A percentile compares a stretch with the other conserved stretches of the same genome.
Evolutionary conservation across 495 filamentous ascomycete species (phyloP).

Genomic region (Corynascus novoguineensis): DNA sequence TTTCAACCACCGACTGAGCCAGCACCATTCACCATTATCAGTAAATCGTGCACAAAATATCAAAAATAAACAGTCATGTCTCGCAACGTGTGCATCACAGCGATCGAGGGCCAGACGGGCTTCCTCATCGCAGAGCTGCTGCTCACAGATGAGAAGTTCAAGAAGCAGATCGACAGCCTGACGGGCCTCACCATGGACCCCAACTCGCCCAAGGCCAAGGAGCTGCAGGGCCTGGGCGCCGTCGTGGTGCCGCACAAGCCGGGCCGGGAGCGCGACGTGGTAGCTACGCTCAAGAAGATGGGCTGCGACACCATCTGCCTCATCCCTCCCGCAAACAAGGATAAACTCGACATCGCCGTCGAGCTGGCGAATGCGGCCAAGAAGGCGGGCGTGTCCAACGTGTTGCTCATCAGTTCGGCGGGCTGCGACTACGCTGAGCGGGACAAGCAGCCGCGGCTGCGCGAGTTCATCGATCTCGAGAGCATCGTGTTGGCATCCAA

Average conservation of each 20-base stretch:
- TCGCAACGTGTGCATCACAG: constrained; percentile 49
- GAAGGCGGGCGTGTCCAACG: constrained; percentile 46
- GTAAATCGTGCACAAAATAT: neutral
- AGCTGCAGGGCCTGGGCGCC: constrained; percentile 49
- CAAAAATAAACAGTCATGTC: constrained; percentile 28
- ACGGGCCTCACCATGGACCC: constrained; percentile 45
- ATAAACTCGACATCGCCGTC: constrained; percentile 45
- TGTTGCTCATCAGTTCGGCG: constrained; percentile 48
- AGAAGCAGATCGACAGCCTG: constrained; percentile 35
- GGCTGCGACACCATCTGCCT: constrained; percentile 51
- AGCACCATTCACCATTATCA: neutral
- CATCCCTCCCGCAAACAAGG: constrained; percentile 45
- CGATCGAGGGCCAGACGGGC: constrained; percentile 51
- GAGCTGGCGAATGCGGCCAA: constrained; percentile 49
- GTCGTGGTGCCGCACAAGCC: constrained; percentile 44
- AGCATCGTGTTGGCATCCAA: constrained; percentile 40
- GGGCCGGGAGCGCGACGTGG: constrained; percentile 39
- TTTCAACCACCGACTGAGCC: neutral
- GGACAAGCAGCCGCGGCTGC: constrained; percentile 45
- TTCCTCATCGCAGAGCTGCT: constrained; percentile 51
- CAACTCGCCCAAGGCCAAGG: constrained; percentile 42
- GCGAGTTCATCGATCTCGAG: constrained; percentile 54
- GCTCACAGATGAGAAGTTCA: constrained; percentile 43
- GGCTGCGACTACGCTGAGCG: constrained; percentile 51
- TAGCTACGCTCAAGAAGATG: constrained; percentile 34